A percentile compares a stretch with the other conserved stretches of the same genome.
phyloP scores from a whole-genome alignment of 768 basidiomycete species.

The Coprinellus micaceus region DNA sequence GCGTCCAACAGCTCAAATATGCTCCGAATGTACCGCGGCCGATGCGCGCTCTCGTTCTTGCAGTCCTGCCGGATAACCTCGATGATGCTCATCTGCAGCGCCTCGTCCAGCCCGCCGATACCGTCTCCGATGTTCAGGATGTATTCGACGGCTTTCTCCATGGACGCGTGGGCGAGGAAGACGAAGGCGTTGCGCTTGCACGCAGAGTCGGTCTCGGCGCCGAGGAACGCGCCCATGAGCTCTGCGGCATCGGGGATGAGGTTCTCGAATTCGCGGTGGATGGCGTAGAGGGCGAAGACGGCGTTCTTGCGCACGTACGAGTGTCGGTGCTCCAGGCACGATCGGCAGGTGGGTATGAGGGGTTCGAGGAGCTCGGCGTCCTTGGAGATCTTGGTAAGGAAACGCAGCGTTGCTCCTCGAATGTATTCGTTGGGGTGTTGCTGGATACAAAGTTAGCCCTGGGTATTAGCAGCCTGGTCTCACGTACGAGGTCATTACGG shows the following conservation, averaged over 20 bases:
- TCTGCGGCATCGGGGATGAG: constrained; percentile 97
- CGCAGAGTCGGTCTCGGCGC: constrained; percentile 91
- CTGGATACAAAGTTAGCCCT: constrained; percentile 33
- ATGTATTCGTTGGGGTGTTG: constrained; percentile 99
- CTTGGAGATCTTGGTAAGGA: constrained; percentile 91
- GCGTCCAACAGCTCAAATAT: constrained; percentile 92
- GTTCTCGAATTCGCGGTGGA: constrained; percentile 91
- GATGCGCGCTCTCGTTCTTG: constrained; percentile 75
- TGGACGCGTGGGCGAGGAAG: constrained; percentile 81
- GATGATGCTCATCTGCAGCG: constrained; percentile 92
- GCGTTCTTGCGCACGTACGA: constrained; percentile 98
- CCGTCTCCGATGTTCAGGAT: constrained; percentile 82
- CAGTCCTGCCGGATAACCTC: constrained; percentile 91
- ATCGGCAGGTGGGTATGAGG: constrained; percentile 86
- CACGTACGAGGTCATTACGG: constrained; percentile 88
- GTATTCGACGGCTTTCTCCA: constrained; percentile 90
- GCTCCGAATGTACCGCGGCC: constrained; percentile 91
- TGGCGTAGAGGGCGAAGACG: constrained; percentile 91
- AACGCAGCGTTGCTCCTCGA: constrained; percentile 93
- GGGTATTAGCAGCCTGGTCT: not conserved
- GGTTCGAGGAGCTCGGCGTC: constrained; percentile 95
- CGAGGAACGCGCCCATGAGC: constrained; percentile 92
- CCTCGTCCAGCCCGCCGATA: constrained; percentile 79
- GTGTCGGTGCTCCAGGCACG: constrained; percentile 95
- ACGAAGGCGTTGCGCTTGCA: constrained; percentile 98